phyloP scores from a whole-genome alignment of 176 grass and related monocot species.

The Carex scoparia region DNA sequence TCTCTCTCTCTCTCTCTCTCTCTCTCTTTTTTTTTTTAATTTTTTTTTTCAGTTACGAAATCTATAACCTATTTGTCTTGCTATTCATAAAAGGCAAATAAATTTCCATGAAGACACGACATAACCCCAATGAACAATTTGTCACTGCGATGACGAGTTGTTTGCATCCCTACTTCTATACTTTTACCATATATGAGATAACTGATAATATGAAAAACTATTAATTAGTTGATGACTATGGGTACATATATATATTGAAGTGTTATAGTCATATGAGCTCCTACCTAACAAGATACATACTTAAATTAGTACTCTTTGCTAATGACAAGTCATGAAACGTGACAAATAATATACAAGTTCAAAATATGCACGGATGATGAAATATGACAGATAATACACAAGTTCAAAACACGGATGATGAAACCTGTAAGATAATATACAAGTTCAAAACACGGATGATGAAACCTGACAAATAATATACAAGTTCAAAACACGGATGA shows the following conservation, averaged over 20 bases:
- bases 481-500: too few relatives aligned
- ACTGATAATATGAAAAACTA: background rate
- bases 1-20: too few relatives aligned
- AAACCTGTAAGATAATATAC: too few relatives aligned
- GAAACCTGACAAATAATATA: too few relatives aligned
- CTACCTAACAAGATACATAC: background rate
- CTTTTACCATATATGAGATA: background rate
- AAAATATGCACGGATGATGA: too few relatives aligned
- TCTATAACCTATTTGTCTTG: background rate
- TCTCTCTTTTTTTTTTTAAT: too few relatives aligned
- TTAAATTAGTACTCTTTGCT: background rate
- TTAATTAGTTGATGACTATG: background rate
- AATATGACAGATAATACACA: too few relatives aligned
- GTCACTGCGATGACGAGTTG: too few relatives aligned
- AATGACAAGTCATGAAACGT: background rate
- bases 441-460: too few relatives aligned
- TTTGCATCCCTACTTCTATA: background rate
- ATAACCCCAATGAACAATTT: background rate
- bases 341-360: background rate
- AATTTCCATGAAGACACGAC: background rate
- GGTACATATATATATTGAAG: background rate
- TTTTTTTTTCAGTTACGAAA: too few relatives aligned
- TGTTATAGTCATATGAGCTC: background rate
- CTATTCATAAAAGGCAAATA: background rate
- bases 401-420: too few relatives aligned